Percentiles rank a stretch among this genome's conserved stretches.
Evolutionary conservation across 768 basidiomycete species (phyloP).

Genomic region (Kwoniella botswanensis): DNA sequence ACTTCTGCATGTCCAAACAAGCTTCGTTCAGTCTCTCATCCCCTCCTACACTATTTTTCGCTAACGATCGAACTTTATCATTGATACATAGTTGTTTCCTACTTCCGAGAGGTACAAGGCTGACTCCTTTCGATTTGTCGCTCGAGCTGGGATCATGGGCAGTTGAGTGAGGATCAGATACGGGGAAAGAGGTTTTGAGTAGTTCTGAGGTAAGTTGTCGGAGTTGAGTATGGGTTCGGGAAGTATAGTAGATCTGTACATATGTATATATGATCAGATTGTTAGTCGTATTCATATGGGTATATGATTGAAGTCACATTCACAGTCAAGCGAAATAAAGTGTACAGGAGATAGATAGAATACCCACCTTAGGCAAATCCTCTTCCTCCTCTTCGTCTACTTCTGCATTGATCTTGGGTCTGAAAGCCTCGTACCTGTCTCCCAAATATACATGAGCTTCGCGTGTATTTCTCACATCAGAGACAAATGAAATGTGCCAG

Average conservation of each 20-base stretch:
- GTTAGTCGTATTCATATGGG: background rate
- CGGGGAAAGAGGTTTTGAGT: conserved; percentile 67
- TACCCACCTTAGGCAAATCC: conserved; percentile 53
- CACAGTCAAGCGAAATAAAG: background rate
- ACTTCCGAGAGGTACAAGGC: conserved; percentile 84
- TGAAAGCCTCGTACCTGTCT: conserved; percentile 36
- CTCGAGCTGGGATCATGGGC: background rate
- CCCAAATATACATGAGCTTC: background rate
- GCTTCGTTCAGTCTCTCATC: conserved; percentile 72
- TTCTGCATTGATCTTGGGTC: conserved; percentile 34
- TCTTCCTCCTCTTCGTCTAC: conserved; percentile 53
- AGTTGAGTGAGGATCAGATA: conserved; percentile 6
- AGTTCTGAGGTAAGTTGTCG: conserved; percentile 88
- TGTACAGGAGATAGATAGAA: background rate
- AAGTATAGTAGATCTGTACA: conserved; percentile 79
- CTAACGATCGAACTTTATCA: conserved; percentile 69
- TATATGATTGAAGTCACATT: too few relatives aligned
- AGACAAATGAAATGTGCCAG: conserved; percentile 5
- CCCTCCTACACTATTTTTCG: conserved; percentile 65
- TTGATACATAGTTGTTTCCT: conserved; percentile 93
- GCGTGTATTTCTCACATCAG: background rate
- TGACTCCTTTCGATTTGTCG: conserved; percentile 48
- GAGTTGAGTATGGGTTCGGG: conserved; percentile 93
- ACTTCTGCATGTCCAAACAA: conserved; percentile 76
- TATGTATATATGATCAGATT: too few relatives aligned